Evolutionary conservation across 176 grass and related monocot species (phyloP).

Genomic region (Lolium multiflorum): DNA sequence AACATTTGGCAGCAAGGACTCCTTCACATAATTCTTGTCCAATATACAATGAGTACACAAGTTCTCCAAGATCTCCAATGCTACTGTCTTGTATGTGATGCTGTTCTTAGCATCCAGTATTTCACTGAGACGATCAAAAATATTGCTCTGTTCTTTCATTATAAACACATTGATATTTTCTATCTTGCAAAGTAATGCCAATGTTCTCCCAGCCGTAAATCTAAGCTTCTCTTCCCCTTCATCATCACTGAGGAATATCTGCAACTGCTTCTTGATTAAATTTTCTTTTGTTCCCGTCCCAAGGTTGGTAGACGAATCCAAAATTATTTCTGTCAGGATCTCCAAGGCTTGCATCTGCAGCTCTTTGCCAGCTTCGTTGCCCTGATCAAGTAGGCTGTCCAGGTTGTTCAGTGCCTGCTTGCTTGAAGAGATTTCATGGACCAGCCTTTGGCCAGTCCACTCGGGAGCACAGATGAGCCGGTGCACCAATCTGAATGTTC

Average conservation of each 20-base stretch:
- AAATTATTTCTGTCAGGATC: neutral
- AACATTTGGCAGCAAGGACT: conserved; percentile 4
- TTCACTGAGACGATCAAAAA: neutral
- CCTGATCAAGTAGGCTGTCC: too few relatives aligned
- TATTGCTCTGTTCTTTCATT: neutral
- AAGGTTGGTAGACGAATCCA: neutral
- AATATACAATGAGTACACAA: neutral
- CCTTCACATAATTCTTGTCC: neutral
- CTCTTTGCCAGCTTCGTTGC: too few relatives aligned
- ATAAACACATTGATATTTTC: neutral
- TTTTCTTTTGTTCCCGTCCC: neutral
- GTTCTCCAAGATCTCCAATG: neutral
- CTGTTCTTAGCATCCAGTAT: neutral
- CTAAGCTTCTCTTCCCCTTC: neutral
- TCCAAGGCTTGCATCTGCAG: too few relatives aligned
- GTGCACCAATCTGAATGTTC: neutral
- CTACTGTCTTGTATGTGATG: neutral
- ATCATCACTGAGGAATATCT: neutral
- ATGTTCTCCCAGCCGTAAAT: neutral
- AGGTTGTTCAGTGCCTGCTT: neutral
- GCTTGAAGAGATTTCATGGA: neutral
- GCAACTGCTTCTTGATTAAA: neutral
- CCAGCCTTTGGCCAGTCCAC: neutral
- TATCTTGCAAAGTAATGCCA: neutral
- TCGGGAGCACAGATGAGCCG: neutral